Conservation (phyloP, 257 asterid species). For the Solanum stenotomum region DNA sequence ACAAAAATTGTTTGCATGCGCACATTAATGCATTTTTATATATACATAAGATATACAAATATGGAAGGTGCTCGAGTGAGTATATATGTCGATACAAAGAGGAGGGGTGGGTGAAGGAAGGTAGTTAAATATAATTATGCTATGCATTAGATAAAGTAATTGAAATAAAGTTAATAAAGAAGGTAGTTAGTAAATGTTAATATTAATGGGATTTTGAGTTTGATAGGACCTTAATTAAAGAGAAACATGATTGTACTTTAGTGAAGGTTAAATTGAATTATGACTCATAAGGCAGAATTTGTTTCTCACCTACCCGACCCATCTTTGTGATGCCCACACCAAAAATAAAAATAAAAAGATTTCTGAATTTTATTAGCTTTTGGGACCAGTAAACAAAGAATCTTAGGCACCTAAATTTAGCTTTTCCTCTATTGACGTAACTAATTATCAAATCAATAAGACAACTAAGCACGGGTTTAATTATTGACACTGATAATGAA, state of each 20-base stretch:
- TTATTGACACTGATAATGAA: constrained; percentile 7
- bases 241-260: constrained; percentile 26
- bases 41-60: background rate
- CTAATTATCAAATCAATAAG: constrained; percentile 7
- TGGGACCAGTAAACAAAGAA: constrained; percentile 60
- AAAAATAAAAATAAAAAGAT: background rate
- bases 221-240: constrained; percentile 26
- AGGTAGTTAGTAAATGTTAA: constrained; percentile 11
- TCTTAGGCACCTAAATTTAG: constrained; percentile 28
- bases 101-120: background rate
- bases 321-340: constrained; percentile 1
- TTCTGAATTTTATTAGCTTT: constrained; percentile 5
- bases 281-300: constrained; percentile 28
- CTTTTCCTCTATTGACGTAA: constrained; percentile 8
- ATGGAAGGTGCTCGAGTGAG: background rate
- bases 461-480: constrained; percentile 12
- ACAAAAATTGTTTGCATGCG: background rate
- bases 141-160: constrained; percentile 1
- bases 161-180: constrained; percentile 1
- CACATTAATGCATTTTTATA: background rate
- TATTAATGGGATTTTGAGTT: background rate
- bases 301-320: constrained; percentile 88
- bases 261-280: constrained; percentile 8
- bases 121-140: background rate
- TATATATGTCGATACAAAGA: background rate